phyloP scores from a whole-genome alignment of 139 green algal genomes.

The Chlorella vulgaris region DNA sequence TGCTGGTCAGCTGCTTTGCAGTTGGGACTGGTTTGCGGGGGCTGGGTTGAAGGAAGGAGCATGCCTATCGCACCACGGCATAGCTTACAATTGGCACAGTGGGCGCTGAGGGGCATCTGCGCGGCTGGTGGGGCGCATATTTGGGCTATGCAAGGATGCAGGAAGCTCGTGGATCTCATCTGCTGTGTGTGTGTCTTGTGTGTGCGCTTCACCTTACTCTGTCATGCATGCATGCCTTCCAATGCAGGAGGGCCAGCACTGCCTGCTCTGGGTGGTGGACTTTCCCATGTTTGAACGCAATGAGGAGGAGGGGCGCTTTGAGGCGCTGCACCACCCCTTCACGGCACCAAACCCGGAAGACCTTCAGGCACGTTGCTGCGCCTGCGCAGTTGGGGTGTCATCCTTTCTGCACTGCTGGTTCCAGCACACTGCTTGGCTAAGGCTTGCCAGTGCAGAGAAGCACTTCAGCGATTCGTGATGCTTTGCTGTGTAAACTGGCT shows the following conservation, averaged over 20 bases:
- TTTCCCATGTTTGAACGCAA: conserved; percentile 99
- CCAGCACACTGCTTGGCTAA: no score
- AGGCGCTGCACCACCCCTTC: conserved; percentile 97
- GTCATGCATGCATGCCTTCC: neutral
- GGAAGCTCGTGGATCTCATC: no score
- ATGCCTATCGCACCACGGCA: no score
- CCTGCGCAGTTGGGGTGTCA: neutral
- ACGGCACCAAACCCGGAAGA: conserved; percentile 89
- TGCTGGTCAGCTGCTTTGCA: neutral
- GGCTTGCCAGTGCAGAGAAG: no score
- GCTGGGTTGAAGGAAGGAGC: neutral
- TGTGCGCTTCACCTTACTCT: neutral
- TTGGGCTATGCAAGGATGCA: no score
- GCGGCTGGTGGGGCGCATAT: no score
- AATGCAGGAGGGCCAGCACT: conserved; percentile 59
- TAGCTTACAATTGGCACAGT: no score
- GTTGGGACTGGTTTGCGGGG: neutral
- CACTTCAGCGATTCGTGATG: no score
- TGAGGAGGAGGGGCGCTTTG: conserved; percentile 76
- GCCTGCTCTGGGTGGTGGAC: conserved; percentile 94
- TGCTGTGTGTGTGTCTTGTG: no score
- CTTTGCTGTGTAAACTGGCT: no score
- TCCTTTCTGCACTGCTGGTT: neutral
- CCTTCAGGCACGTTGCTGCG: conserved; percentile 18
- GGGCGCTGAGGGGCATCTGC: no score